Evolutionary conservation across 441 rosid species (phyloP), one percentile per base, ranked within the genome.

Genomic region (Omphalea diandra): DNA sequence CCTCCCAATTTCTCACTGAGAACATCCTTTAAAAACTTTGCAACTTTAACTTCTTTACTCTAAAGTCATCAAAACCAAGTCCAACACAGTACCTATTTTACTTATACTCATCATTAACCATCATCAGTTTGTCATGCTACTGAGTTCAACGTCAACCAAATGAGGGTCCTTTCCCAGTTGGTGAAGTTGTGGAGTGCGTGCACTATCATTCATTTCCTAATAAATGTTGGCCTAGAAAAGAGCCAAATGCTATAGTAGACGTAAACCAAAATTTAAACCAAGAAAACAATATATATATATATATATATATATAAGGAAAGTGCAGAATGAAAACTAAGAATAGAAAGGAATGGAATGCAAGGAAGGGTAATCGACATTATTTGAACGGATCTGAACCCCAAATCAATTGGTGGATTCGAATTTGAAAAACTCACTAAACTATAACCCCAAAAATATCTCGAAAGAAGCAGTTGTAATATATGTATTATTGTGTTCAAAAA

Each of bases 171-270:
- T 67, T 35, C 35, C 27, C 20, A 67, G 33, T 9, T 5, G 27
- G 43, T 41, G 33, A 57, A 57, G 2, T 68, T 15, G 43, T 31
- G 12, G 46, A 58, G 41, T 47, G 20, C 12, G 8, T 27, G 38
- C 15, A 44, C 54, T 46, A 22, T 35, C 50, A 5, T 33, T 11
- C 7, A 27, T 5, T 67, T 29, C 31, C 18, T 18, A 11, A 52
- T 29, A 68, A 68, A 56, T 68, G 43, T 64, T 43, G 55, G 43
- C 44, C 8, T 36, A 20, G 6, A 68, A 56, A 57, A 12, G n/a
- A n/a, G 40, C 64, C 26, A 15, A 68, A 49, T 41, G 22, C 29
- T 27, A 41, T 29, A 27, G 41, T 7, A 40, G 4, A 68, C 17
- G 35, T 8, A 18, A 55, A 41, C 59, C 54, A n/a, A 67, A 33